phyloP scores from a whole-genome alignment of 371 early-diverging fungal genomes.

The Choanephora cucurbitarum region DNA sequence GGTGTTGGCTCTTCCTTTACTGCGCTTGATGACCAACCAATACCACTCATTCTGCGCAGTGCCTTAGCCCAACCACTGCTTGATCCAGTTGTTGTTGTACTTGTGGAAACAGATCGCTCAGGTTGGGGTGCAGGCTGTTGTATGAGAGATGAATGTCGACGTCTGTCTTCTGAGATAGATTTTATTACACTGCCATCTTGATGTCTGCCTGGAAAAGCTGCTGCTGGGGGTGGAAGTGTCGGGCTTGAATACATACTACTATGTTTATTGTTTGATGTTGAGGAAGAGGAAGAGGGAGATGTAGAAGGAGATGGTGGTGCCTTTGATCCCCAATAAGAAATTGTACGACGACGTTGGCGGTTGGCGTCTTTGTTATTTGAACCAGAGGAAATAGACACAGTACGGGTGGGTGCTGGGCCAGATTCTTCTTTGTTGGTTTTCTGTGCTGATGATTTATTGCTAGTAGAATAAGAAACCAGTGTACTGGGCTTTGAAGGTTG shows the following conservation, averaged over 20 bases:
- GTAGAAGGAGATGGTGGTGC: neutral
- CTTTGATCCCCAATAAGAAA: conserved; percentile 50
- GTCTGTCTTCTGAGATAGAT: conserved; percentile 7
- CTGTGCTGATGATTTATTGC: neutral
- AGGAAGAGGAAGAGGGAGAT: no score
- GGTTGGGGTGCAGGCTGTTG: conserved; percentile 13
- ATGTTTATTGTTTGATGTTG: no score
- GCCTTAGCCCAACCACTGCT: conserved; percentile 50
- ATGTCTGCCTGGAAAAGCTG: neutral
- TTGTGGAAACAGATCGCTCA: conserved; percentile 23
- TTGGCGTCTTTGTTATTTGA: neutral
- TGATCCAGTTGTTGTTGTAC: conserved; percentile 6
- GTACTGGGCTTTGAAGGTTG: conserved; percentile 33
- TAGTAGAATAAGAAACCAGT: neutral
- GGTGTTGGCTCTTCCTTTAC: conserved; percentile 14
- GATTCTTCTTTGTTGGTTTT: neutral
- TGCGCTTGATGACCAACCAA: conserved; percentile 37
- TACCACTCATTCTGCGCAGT: conserved; percentile 47
- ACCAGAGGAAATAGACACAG: conserved; percentile 29
- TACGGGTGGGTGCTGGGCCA: conserved; percentile 37
- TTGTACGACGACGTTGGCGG: conserved; percentile 48
- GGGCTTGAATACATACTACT: no score
- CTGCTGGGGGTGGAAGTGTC: neutral
- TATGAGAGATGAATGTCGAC: conserved; percentile 23
- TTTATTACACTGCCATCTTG: neutral